These are phyloP conservation scores for Geotrichum histeridarum DNA, from an alignment of 1,139 yeast genomes.

Conservation along the genomic window DNA sequence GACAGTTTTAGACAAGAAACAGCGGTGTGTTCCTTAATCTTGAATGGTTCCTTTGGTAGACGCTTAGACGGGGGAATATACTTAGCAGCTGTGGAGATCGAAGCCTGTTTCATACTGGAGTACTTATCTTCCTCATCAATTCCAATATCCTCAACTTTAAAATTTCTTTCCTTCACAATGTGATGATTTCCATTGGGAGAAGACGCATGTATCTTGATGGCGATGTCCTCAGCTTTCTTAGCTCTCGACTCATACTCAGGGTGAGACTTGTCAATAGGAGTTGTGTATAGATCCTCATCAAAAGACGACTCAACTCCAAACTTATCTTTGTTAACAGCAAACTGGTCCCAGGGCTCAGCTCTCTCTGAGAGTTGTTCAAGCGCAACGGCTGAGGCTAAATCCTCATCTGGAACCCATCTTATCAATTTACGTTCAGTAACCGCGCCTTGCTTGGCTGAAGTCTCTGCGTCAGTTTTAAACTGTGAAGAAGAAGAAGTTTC, in stretches of 20 bases:
- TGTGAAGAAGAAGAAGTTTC: background rate
- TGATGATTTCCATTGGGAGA: slow-evolving; percentile 65
- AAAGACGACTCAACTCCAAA: slow-evolving; percentile 85
- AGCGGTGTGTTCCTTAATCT: too few relatives aligned
- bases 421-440: slow-evolving; percentile 39
- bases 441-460: background rate
- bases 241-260: slow-evolving; percentile 68
- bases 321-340: slow-evolving; percentile 78
- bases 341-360: slow-evolving; percentile 66
- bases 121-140: slow-evolving; percentile 94
- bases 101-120: slow-evolving; percentile 61
- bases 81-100: too few relatives aligned
- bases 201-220: slow-evolving; percentile 73
- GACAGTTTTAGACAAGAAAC: too few relatives aligned
- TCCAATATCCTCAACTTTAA: slow-evolving; percentile 72
- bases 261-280: slow-evolving; percentile 66
- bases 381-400: too few relatives aligned
- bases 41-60: too few relatives aligned
- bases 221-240: slow-evolving; percentile 69
- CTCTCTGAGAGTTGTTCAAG: too few relatives aligned
- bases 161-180: slow-evolving; percentile 86
- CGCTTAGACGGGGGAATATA: too few relatives aligned
- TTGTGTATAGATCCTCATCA: slow-evolving; percentile 87
- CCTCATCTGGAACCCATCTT: slow-evolving; percentile 62
- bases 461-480: background rate